Conservation (phyloP, 2,329 filamentous ascomycete genomes). For the Myotisia sp. region DNA sequence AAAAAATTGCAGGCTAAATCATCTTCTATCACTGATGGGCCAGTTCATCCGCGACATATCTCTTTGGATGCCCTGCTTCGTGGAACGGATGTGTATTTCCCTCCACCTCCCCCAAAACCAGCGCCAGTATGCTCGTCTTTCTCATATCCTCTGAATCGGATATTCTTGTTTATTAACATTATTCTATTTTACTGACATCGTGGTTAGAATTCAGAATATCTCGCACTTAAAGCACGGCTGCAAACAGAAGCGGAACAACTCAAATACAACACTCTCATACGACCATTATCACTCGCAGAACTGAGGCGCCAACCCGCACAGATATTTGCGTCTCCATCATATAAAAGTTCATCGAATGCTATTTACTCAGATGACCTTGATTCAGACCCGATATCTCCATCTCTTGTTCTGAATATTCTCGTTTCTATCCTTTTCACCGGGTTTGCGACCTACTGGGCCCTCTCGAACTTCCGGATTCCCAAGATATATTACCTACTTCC, state of each 20-base stretch:
- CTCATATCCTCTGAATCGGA: no score
- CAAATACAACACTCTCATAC: conserved; percentile 67
- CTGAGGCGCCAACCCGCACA: conserved; percentile 21
- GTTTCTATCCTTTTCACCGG: conserved; percentile 64
- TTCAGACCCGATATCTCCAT: conserved; percentile 33
- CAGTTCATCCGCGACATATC: no score
- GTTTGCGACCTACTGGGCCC: conserved; percentile 32
- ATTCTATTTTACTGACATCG: conserved; percentile 5
- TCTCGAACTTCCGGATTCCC: conserved; percentile 26
- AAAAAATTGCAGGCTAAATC: no score
- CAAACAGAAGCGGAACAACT: conserved; percentile 69
- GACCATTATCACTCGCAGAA: conserved; percentile 38
- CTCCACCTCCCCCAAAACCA: conserved; percentile 67
- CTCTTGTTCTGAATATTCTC: conserved; percentile 75
- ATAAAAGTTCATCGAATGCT: conserved; percentile 17
- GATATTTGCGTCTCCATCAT: conserved; percentile 40
- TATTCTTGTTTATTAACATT: background rate
- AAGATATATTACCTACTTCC: conserved; percentile 11
- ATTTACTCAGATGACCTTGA: conserved; percentile 29
- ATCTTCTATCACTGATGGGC: no score
- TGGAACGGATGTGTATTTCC: conserved; percentile 57
- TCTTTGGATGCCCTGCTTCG: conserved; percentile 57
- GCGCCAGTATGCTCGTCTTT: conserved; percentile 64
- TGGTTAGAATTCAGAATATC: conserved; percentile 63
- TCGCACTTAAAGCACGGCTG: conserved; percentile 72